phyloP scores from a whole-genome alignment of 768 basidiomycete species.

The Sarcomyxa edulis region DNA sequence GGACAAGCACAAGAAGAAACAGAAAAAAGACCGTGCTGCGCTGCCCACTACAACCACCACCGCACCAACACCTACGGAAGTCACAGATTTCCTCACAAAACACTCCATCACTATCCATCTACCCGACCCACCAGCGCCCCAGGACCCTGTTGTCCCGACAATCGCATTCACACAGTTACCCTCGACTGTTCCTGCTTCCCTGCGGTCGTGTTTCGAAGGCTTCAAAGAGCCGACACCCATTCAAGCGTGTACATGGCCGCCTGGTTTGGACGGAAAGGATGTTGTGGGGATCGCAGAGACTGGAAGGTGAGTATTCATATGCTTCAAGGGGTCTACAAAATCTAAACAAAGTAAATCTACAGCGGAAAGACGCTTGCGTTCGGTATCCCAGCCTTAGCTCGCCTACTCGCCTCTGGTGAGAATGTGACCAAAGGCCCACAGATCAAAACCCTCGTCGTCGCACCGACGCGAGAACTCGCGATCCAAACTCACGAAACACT shows the following conservation, averaged over 20 bases:
- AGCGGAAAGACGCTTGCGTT: slow-evolving; percentile 97
- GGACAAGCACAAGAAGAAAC: slow-evolving; percentile 24
- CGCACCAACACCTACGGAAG: slow-evolving; percentile 32
- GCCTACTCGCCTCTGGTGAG: slow-evolving; percentile 52
- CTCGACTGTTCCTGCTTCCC: slow-evolving; percentile 50
- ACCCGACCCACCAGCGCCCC: slow-evolving; percentile 27
- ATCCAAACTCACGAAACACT: slow-evolving; percentile 91
- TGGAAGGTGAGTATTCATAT: slow-evolving; percentile 56
- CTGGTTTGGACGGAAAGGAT: slow-evolving; percentile 74
- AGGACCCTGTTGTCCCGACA: slow-evolving; percentile 53
- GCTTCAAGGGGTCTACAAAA: too few relatives aligned
- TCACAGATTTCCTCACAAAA: slow-evolving; percentile 59
- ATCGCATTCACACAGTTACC: slow-evolving; percentile 70
- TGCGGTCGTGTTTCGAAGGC: slow-evolving; percentile 56
- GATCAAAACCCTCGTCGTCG: slow-evolving; percentile 72
- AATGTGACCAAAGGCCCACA: too few relatives aligned
- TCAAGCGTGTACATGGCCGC: slow-evolving; percentile 93
- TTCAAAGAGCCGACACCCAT: slow-evolving; percentile 93
- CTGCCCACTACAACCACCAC: slow-evolving; percentile 16
- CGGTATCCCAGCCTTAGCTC: slow-evolving; percentile 82
- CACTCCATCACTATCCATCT: slow-evolving; percentile 73
- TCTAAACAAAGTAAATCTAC: slow-evolving; percentile 8
- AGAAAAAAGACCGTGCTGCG: slow-evolving; percentile 18
- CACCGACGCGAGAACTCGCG: slow-evolving; percentile 95
- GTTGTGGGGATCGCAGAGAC: slow-evolving; percentile 97